Evolutionary conservation across 768 basidiomycete genomes (phyloP).

Genomic region (Mycena leptocephala): DNA sequence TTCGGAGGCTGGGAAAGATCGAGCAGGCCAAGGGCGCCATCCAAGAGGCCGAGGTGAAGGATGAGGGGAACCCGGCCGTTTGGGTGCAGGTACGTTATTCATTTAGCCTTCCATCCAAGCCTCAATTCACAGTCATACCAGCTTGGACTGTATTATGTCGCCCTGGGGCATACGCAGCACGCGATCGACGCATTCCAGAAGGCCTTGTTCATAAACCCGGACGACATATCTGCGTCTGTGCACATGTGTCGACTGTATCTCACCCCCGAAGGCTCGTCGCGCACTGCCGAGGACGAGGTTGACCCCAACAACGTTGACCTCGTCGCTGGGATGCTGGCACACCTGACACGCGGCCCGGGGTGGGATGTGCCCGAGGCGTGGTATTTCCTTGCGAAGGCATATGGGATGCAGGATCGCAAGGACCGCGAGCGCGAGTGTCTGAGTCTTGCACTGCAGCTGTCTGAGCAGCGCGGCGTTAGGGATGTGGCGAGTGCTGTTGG

Average conservation of each 20-base stretch:
- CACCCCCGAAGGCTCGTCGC: slow-evolving; percentile 42
- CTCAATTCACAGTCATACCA: neutral
- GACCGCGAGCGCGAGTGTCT: slow-evolving; percentile 85
- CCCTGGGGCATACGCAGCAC: slow-evolving; percentile 68
- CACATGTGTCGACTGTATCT: slow-evolving; percentile 88
- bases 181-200: slow-evolving; percentile 89
- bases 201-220: slow-evolving; percentile 88
- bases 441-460: slow-evolving; percentile 74
- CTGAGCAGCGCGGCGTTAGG: slow-evolving; percentile 76
- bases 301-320: slow-evolving; percentile 75
- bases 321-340: slow-evolving; percentile 85
- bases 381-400: slow-evolving; percentile 91
- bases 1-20: slow-evolving; percentile 89
- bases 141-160: slow-evolving; percentile 68
- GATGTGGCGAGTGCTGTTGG: slow-evolving; percentile 77
- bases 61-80: slow-evolving; percentile 89
- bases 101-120: neutral
- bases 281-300: slow-evolving; percentile 31
- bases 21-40: slow-evolving; percentile 94
- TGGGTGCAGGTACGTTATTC: slow-evolving; percentile 89
- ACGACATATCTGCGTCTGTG: slow-evolving; percentile 84
- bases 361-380: slow-evolving; percentile 97
- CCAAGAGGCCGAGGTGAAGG: slow-evolving; percentile 93
- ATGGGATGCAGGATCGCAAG: slow-evolving; percentile 80
- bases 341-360: slow-evolving; percentile 83